phyloP scores from a whole-genome alignment of 768 basidiomycete genomes.

The Leccinum barrowsii region DNA sequence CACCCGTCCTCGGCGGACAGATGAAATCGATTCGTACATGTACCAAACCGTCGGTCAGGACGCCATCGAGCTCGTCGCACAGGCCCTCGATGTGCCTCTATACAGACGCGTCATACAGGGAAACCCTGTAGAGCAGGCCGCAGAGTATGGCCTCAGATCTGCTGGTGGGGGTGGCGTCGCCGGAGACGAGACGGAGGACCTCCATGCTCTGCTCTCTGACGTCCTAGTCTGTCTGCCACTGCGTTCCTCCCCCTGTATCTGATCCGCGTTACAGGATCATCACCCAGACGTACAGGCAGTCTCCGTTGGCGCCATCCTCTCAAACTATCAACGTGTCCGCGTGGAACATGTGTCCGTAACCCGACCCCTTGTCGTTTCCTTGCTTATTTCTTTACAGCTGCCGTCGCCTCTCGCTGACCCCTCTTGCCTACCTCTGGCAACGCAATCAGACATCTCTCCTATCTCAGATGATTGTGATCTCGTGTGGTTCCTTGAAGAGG shows the following conservation, averaged over 20 bases:
- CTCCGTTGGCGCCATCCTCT: constrained; percentile 94
- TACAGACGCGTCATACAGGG: constrained; percentile 81
- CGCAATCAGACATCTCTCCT: constrained; percentile 83
- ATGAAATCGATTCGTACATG: constrained; percentile 97
- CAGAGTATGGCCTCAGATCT: constrained; percentile 78
- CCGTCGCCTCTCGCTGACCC: constrained; percentile 70
- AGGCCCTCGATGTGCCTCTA: constrained; percentile 82
- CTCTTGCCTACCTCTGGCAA: constrained; percentile 93
- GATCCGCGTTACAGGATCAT: constrained; percentile 41
- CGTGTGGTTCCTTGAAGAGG: constrained; percentile 34
- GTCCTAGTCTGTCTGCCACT: constrained; percentile 65
- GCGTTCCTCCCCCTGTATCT: background rate
- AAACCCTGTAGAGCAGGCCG: constrained; percentile 70
- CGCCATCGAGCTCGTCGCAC: constrained; percentile 81
- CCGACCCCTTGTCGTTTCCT: background rate
- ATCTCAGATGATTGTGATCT: constrained; percentile 48
- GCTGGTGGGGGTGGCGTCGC: constrained; percentile 45
- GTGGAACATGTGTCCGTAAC: constrained; percentile 91
- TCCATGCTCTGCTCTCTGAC: constrained; percentile 62
- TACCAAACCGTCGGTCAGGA: constrained; percentile 99
- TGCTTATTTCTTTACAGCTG: constrained; percentile 48
- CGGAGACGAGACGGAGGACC: constrained; percentile 76
- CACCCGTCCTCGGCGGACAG: constrained; percentile 40
- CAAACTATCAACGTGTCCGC: constrained; percentile 93
- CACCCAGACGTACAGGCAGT: constrained; percentile 85